Evolutionary conservation across 1,139 yeast genomes (phyloP).

Genomic region (Candida dubliniensis): DNA sequence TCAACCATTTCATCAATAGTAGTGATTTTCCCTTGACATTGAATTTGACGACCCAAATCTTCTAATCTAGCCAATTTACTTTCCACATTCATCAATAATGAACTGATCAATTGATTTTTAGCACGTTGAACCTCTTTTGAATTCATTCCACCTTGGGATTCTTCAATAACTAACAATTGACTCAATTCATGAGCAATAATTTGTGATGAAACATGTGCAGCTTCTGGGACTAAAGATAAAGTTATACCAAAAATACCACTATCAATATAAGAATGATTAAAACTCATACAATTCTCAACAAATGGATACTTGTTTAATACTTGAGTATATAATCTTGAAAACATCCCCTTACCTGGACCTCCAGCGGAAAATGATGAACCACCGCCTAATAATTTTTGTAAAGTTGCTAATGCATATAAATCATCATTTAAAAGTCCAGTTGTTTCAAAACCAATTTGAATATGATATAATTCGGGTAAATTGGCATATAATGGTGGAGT

Average conservation of each 20-base stretch:
- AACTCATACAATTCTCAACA: conserved; percentile 84
- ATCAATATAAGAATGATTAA: conserved; percentile 88
- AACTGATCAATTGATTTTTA: conserved; percentile 87
- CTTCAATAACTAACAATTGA: conserved; percentile 53
- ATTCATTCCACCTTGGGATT: conserved; percentile 58
- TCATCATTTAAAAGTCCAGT: conserved; percentile 82
- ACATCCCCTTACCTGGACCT: conserved; percentile 99
- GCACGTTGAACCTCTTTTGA: conserved; percentile 81
- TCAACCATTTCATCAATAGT: conserved; percentile 81
- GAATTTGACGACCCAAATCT: conserved; percentile 93
- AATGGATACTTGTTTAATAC: conserved; percentile 90
- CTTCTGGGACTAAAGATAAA: conserved; percentile 80
- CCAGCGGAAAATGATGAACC: conserved; percentile 99
- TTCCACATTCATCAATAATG: conserved; percentile 89
- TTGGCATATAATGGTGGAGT: conserved; percentile 68
- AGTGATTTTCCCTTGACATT: conserved; percentile 76
- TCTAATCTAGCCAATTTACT: conserved; percentile 89
- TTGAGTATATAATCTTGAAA: conserved; percentile 86
- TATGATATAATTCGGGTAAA: conserved; percentile 79
- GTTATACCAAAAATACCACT: conserved; percentile 92
- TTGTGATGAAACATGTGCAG: conserved; percentile 81
- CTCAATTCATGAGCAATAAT: conserved; percentile 76
- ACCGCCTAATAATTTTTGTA: conserved; percentile 93
- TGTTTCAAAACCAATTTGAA: conserved; percentile 89
- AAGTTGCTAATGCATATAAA: conserved; percentile 84